Base-by-base conservation (phyloP, 1,284 basidiomycete species). In the Naganishia liquefaciens region DNA sequence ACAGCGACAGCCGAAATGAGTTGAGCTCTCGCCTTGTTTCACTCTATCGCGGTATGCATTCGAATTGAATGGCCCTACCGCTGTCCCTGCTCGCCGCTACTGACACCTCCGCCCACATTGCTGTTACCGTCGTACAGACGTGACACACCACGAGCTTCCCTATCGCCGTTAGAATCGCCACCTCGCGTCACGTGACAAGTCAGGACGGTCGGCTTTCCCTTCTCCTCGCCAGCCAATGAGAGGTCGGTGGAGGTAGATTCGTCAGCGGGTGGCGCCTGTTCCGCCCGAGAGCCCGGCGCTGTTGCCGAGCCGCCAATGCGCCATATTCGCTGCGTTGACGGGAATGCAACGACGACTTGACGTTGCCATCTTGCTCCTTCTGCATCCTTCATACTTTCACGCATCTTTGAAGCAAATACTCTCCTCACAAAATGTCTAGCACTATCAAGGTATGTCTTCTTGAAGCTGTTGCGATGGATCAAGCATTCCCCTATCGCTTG, bases 381-480 rank as follows among this genome's bases (percentile, higher is more conserved):
- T 17, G 21, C 15, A 25, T 28, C 54, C 5, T 28, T 25, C 15
- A 27, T 5, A 25, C 11, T 30, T 43, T 27, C 17, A 4, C 21
- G n/a, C 25, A 43, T 42, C 19, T 28, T 13, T n/a, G n/a, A n/a
- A n/a, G n/a, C 33, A 15, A n/a, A n/a, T 42, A 25, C 28, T 5
- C 21, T 25, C 2, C 42, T 44, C 21, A 27, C 54, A 50, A 39
- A 60, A 60, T 60, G 57, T 60, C 57, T 40, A 60, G 57, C 57
- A 50, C 46, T 39, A 60, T 60, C 57, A 60, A 60, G 57, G 57
- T 60, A 49, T 21, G 57, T 60, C 39, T 13, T 7, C 2, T 27
- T 13, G 28, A 15, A 9, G 2, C 43, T 19, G 7, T 11, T 1
- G 19, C 15, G 3, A n/a, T 44, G 13, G 2, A 15, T 44, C 43